Evolutionary conservation across 768 basidiomycete species (phyloP).

Genomic region (Leccinum olivaceopallidum): DNA sequence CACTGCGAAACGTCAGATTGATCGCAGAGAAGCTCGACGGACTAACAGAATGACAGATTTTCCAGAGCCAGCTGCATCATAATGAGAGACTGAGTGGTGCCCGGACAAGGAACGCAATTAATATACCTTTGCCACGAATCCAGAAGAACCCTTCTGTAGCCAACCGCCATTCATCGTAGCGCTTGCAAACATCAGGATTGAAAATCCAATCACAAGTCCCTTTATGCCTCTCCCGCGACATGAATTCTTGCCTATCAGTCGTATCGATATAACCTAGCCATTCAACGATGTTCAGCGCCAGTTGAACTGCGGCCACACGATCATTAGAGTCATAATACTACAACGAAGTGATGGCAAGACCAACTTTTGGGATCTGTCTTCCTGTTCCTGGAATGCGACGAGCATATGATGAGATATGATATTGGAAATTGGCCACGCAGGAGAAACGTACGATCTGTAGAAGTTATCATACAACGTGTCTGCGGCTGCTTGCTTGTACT

Average conservation of each 20-base stretch:
- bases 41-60: constrained; percentile 28
- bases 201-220: constrained; percentile 29
- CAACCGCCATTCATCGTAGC: constrained; percentile 22
- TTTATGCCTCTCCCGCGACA: constrained; percentile 25
- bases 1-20: constrained; percentile 17
- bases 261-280: constrained; percentile 28
- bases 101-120: not conserved
- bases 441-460: constrained; percentile 18
- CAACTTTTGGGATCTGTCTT: constrained; percentile 27
- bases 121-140: constrained; percentile 26
- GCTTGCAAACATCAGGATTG: constrained; percentile 16
- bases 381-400: constrained; percentile 13
- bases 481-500: constrained; percentile 20
- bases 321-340: constrained; percentile 4
- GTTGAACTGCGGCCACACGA: constrained; percentile 19
- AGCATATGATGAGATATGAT: not conserved
- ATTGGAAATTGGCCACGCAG: too few relatives aligned
- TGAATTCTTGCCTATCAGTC: constrained; percentile 25
- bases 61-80: constrained; percentile 18
- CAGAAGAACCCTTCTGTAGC: constrained; percentile 25
- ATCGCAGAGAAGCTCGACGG: not conserved
- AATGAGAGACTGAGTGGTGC: constrained; percentile 4
- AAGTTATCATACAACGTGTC: constrained; percentile 22
- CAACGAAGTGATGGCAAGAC: not conserved
- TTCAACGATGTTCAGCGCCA: constrained; percentile 21